Conservation (phyloP, 208 protist species). For the Angomonas desouzai region DNA sequence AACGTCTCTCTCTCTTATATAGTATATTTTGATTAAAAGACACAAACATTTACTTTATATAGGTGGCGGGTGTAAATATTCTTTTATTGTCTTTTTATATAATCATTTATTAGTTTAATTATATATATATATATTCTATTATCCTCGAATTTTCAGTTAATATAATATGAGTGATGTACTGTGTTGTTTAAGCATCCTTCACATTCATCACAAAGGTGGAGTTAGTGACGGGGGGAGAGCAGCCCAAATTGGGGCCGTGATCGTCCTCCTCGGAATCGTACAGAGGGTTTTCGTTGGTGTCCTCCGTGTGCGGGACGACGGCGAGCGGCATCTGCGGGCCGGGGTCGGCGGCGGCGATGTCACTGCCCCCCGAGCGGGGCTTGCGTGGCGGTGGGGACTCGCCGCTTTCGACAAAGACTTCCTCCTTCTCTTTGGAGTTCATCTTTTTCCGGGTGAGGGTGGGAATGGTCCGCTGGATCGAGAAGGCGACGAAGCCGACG, state of each 20-base stretch:
- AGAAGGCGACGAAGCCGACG: constrained; percentile 69
- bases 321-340: constrained; percentile 16
- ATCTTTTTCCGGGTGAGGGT: constrained; percentile 29
- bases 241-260: constrained; percentile 27
- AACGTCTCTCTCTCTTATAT: no score
- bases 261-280: constrained; percentile 53
- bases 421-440: constrained; percentile 5
- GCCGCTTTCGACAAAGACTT: constrained; percentile 25
- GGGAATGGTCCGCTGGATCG: constrained; percentile 57
- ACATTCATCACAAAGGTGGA: constrained; percentile 13
- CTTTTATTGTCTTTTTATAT: no score
- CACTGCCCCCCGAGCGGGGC: constrained; percentile 20
- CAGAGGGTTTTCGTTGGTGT: constrained; percentile 47
- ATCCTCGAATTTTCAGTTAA: no score
- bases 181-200: background rate
- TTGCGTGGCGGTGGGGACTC: constrained; percentile 62
- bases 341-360: constrained; percentile 11
- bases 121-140: no score
- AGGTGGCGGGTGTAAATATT: no score
- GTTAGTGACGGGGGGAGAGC: constrained; percentile 48
- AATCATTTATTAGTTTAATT: no score
- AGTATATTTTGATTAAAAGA: no score
- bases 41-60: no score
- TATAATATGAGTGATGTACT: no score
- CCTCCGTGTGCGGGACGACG: constrained; percentile 29